Conservation (phyloP, 139 green algal genomes). For the Coccomyxa sp. region DNA sequence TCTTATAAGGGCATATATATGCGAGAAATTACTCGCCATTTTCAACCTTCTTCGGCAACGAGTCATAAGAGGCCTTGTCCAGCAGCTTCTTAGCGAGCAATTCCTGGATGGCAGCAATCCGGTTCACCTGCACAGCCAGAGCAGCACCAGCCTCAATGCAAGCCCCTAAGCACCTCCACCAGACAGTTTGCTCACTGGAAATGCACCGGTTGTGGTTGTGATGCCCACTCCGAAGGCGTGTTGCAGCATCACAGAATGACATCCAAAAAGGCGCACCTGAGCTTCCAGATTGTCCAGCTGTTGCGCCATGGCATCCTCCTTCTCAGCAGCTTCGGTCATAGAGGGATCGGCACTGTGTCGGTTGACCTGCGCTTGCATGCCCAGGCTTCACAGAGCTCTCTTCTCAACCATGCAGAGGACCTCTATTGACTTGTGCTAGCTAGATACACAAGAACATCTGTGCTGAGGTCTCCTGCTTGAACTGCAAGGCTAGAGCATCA, state of each 20-base stretch:
- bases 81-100: background rate
- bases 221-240: background rate
- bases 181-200: background rate
- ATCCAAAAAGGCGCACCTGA: background rate
- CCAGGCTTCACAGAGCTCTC: background rate
- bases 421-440: background rate
- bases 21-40: too few species aligned
- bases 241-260: background rate
- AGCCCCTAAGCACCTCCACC: background rate
- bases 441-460: background rate
- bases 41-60: background rate
- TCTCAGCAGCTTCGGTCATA: background rate
- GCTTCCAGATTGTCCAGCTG: background rate
- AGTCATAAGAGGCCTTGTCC: background rate
- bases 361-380: background rate
- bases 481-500: background rate
- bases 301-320: background rate
- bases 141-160: background rate
- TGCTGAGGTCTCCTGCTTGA: too few species aligned
- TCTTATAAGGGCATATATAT: too few species aligned
- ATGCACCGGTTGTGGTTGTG: background rate
- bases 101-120: background rate
- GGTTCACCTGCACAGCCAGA: background rate
- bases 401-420: background rate
- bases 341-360: background rate